Evolutionary conservation across 257 asterid genomes (phyloP).

Genomic region (Solanum verrucosum): DNA sequence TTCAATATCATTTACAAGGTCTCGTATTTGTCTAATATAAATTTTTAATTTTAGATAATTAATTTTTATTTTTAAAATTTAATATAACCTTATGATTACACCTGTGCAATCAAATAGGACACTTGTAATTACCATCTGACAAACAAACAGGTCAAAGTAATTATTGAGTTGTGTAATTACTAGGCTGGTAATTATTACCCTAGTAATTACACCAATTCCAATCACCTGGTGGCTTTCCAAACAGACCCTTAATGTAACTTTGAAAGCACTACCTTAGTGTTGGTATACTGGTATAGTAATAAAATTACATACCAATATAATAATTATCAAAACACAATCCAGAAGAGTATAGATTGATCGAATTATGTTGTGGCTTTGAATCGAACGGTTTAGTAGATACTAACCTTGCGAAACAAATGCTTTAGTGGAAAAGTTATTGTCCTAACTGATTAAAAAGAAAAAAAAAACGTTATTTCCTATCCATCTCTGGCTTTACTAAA

Average conservation of each 20-base stretch:
- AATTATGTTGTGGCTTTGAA: not conserved
- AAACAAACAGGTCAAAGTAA: not conserved
- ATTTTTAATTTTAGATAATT: too few species aligned
- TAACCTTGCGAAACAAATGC: not conserved
- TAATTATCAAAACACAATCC: not conserved
- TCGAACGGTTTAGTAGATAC: not conserved
- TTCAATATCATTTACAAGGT: not conserved
- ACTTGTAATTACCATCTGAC: not conserved
- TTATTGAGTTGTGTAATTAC: not conserved
- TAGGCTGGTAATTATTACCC: not conserved
- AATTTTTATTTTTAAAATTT: too few species aligned
- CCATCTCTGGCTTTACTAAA: not conserved
- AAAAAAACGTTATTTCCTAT: not conserved
- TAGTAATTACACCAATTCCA: not conserved
- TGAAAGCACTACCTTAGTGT: not conserved
- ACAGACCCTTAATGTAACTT: not conserved
- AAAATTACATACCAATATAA: not conserved
- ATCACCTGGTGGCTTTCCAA: not conserved
- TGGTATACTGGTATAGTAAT: not conserved
- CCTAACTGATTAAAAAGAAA: not conserved
- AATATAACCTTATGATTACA: not conserved
- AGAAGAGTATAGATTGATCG: not conserved
- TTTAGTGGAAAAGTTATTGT: not conserved
- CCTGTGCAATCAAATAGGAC: not conserved
- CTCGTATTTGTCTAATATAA: not conserved